These are phyloP conservation scores for Zelopaecilomyces penicillatus DNA, from an alignment of 2,329 filamentous ascomycete species.

Conservation along the genomic window DNA sequence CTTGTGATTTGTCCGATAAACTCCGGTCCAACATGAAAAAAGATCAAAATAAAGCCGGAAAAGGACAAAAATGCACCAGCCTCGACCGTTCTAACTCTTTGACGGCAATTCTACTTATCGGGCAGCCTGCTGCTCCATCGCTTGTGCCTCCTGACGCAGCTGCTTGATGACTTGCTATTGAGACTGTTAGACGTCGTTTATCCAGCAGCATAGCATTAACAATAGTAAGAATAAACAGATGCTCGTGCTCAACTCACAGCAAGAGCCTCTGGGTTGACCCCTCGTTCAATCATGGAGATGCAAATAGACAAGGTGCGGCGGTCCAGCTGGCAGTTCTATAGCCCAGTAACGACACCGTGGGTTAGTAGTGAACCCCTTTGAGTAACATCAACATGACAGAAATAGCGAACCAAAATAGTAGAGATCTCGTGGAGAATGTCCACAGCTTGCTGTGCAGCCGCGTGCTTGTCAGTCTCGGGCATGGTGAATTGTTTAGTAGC, in stretches of 20 bases:
- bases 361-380: not conserved
- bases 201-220: not conserved
- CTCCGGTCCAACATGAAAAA: not conserved
- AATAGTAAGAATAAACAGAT: not conserved
- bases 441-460: slow-evolving; percentile 72
- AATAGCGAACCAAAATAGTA: slow-evolving; percentile 66
- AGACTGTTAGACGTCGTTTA: not conserved
- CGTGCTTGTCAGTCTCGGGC: slow-evolving; percentile 57
- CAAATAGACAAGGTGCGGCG: slow-evolving; percentile 87
- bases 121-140: slow-evolving; percentile 29
- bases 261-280: slow-evolving; percentile 89
- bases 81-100: no score
- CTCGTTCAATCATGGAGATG: slow-evolving; percentile 94
- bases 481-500: slow-evolving; percentile 18
- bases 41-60: not conserved
- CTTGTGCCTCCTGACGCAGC: slow-evolving; percentile 47
- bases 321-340: slow-evolving; percentile 86
- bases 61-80: not conserved
- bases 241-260: slow-evolving; percentile 53
- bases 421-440: slow-evolving; percentile 80
- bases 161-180: slow-evolving; percentile 51
- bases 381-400: not conserved
- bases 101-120: no score
- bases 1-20: no score
- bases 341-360: not conserved